Conservation (phyloP, 352 stramenopile species). For the Blastocystis sp. region DNA sequence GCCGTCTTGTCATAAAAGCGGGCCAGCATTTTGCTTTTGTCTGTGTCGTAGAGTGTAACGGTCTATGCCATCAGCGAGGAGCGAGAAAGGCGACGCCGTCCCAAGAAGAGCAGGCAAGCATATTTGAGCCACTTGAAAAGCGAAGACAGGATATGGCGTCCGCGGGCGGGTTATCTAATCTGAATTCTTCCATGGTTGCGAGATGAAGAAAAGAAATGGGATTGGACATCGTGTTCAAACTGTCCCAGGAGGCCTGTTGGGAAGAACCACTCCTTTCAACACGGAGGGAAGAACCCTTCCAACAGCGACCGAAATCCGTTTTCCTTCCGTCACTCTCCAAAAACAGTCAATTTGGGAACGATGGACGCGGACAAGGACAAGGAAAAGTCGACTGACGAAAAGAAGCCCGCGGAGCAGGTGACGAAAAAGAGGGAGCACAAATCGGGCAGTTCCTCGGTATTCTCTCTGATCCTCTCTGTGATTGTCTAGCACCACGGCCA, state of each 20-base stretch:
- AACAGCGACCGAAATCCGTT: background rate
- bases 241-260: background rate
- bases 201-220: background rate
- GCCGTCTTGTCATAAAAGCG: constrained; percentile 72
- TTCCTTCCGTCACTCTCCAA: background rate
- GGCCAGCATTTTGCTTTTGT: constrained; percentile 62
- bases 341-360: background rate
- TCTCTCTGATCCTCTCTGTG: background rate
- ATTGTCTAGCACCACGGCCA: constrained; percentile 25
- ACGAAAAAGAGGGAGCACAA: constrained; percentile 42
- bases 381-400: background rate
- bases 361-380: constrained; percentile 40
- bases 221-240: background rate
- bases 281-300: background rate
- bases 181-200: constrained; percentile 55
- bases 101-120: constrained; percentile 80
- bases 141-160: constrained; percentile 82
- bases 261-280: background rate
- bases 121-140: constrained; percentile 76
- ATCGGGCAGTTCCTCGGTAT: constrained; percentile 21
- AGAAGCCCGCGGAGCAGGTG: background rate
- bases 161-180: constrained; percentile 75
- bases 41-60: constrained; percentile 67
- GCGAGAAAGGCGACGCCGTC: constrained; percentile 72
- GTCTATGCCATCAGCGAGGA: constrained; percentile 56